Base-by-base conservation (phyloP, 495 filamentous ascomycete species). In the Penicillium argentinense region DNA sequence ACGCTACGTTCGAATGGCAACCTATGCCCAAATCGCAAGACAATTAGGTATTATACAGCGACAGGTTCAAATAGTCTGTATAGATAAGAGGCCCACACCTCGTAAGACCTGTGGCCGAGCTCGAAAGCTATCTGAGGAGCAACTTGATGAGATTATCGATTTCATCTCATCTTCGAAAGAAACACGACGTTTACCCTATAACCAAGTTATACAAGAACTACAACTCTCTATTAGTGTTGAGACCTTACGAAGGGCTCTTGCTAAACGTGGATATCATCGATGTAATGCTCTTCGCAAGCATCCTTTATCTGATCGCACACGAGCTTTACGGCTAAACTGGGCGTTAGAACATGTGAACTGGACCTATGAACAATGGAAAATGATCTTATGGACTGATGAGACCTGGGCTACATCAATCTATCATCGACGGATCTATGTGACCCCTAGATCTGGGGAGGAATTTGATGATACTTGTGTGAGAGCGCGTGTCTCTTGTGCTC, bases 241-340 rank as follows among this genome's bases (percentile, higher is more conserved):
- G 0, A 53, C 62, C 2, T 38, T 68, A 26, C n/a, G 47, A 22
- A 39, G 19, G 18, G 51, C 58, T 2, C 53, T 67, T 26, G 52
- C 53, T 44, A 67, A 52, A 49, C 44, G 57, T 51, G 64, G 57
- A 24, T 68, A 55, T 62, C 26, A 43, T 9, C 55, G 57, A 11
- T 53, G 48, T 38, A 49, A 51, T 29, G 54, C 59, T 38, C 42
- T 57, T 26, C 34, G 32, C 42, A 65, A 65, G 46, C 51, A 46
- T 29, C 32, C 42, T 29, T 18, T 57, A 9, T 34, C 49, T 12
- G 27, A 57, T 21, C 28, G 44, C 12, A 41, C 47, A 48, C 16
- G 22, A 49, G 17, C 3, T 42, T 14, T 49, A 19, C 38, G 27
- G 21, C 14, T 49, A 40, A 25, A 24, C 13, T 34, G 13, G 13